phyloP scores from a whole-genome alignment of 164 flowering plant genomes.

The Macadamia tetraphylla region DNA sequence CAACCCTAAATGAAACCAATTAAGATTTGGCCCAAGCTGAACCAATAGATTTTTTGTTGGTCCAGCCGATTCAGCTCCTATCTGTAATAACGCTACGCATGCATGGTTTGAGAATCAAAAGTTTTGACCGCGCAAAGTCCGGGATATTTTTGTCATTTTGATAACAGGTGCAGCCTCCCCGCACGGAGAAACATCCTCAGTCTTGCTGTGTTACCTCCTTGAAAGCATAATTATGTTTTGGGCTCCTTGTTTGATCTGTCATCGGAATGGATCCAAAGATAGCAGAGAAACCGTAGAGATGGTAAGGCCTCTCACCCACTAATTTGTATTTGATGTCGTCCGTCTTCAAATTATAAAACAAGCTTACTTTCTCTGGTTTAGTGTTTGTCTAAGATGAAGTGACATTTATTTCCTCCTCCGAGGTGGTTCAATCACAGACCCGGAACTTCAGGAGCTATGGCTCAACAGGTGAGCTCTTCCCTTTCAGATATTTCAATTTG shows the following conservation, averaged over 20 bases:
- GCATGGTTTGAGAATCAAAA: too few relatives aligned
- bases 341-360: constrained; percentile 1
- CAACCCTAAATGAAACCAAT: too few relatives aligned
- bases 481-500: neutral
- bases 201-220: neutral
- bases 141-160: too few relatives aligned
- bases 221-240: constrained; percentile 11
- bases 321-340: neutral
- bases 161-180: too few relatives aligned
- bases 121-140: too few relatives aligned
- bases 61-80: too few relatives aligned
- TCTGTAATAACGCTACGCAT: too few relatives aligned
- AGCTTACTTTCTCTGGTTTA: neutral
- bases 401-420: constrained; percentile 11
- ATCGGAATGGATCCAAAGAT: constrained; percentile 3
- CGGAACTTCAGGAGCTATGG: constrained; percentile 20
- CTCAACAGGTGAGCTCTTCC: constrained; percentile 1
- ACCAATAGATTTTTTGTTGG: too few relatives aligned
- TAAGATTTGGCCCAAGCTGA: too few relatives aligned
- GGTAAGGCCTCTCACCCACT: constrained; percentile 2
- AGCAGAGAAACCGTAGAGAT: neutral
- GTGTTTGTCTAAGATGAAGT: neutral
- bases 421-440: constrained; percentile 12
- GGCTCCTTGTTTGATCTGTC: constrained; percentile 1
- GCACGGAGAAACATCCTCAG: too few relatives aligned